A percentile compares a stretch with the other conserved stretches of the same genome.
Evolutionary conservation across 108 stramenopile genomes (phyloP).

Genomic region (Cyclotella distinguenda): DNA sequence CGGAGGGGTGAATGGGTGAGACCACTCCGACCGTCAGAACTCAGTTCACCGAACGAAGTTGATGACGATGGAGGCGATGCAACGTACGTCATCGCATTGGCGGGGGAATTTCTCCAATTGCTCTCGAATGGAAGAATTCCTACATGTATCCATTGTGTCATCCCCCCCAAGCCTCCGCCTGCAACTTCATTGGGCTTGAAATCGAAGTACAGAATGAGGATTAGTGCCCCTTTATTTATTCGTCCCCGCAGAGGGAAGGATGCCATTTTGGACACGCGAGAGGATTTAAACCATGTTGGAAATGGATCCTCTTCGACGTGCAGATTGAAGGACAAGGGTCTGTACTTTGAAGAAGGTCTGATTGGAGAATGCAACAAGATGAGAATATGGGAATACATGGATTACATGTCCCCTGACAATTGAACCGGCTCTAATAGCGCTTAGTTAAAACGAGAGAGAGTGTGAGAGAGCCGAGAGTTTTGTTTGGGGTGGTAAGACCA

Average conservation of each 20-base stretch:
- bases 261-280: conserved; percentile 19
- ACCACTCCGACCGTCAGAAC: conserved; percentile 10
- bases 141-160: conserved; percentile 43
- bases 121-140: conserved; percentile 34
- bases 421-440: conserved; percentile 9
- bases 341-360: conserved; percentile 33
- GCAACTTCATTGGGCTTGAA: neutral
- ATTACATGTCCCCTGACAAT: conserved; percentile 27
- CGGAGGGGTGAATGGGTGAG: conserved; percentile 39
- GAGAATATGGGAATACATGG: conserved; percentile 34
- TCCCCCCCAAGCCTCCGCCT: conserved; percentile 26
- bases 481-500: too few relatives aligned
- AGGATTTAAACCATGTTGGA: too few relatives aligned
- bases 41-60: neutral
- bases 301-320: too few relatives aligned
- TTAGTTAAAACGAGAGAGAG: too few relatives aligned
- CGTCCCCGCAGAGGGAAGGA: conserved; percentile 30
- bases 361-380: conserved; percentile 31
- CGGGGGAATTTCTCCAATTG: conserved; percentile 43
- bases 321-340: neutral
- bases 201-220: neutral
- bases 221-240: conserved; percentile 42
- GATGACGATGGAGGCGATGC: neutral
- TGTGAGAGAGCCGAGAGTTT: too few relatives aligned
- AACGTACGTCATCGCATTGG: conserved; percentile 32